Evolutionary conservation across 306 rosid genomes (phyloP), one percentile per base, ranked within the genome.

Genomic region (Trifolium dubium): DNA sequence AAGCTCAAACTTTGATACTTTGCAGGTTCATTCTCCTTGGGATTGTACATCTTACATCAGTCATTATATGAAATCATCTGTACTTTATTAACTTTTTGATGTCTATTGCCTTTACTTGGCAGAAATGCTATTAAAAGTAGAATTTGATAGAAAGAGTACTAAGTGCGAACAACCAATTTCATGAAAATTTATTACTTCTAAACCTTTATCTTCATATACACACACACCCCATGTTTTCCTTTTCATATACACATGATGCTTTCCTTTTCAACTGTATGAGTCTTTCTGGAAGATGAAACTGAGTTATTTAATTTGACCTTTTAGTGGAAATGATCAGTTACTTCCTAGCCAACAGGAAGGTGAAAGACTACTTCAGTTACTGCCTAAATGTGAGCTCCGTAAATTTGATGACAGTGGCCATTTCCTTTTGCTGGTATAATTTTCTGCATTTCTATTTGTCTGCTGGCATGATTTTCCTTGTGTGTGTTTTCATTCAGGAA

Each of bases 321-420:
- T 67, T 74, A 94, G 99, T 64, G 96, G 92, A 71, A 85, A 72
- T 67, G 97, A 94, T 74, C 87, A 49, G 56, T 84, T 94, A 82
- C 85, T 94, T n/a, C 92, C 96, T 28, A 89, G 93, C 67, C 77
- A 50, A 54, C 84, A 74, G 69, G 97, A 94, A 83, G 95, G 88
- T 61, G 83, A 83, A 83, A 80, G 89, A 76, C 89, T 94, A 32
- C 0, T 0, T 23, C 70, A 69, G 66, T 63, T 77, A 31, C 69
- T 94, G 46, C 86, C 89, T 30, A 87, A 79, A 10, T 83, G 89
- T 77, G 87, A 79, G 54, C 73, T 85, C 61, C 97, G 93, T 61
- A 86, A 39, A 72, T 90, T 92, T 75, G 82, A 81, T 19, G 80
- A 82, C 80, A 73, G 78, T 69, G 92, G 99, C 10, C 99, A 92